Evolutionary conservation across 192 early-diverging fungal genomes (phyloP).

Genomic region (Backusella westeae): DNA sequence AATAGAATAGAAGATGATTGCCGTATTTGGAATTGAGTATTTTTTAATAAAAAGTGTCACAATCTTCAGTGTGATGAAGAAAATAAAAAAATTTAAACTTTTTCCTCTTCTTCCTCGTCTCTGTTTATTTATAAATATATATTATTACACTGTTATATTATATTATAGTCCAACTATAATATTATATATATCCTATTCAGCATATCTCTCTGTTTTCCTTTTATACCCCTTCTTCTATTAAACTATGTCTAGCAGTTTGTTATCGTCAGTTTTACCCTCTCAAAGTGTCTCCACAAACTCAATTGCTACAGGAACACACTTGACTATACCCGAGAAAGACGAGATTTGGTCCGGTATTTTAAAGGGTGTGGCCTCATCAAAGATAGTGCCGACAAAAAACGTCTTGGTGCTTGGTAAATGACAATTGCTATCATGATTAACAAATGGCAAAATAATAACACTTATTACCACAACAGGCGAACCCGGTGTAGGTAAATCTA

Average conservation of each 20-base stretch:
- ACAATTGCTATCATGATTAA: too few relatives aligned
- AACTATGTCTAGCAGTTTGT: constrained; percentile 4
- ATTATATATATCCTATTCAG: too few relatives aligned
- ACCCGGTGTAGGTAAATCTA: constrained; percentile 79
- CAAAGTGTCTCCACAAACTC: constrained; percentile 12
- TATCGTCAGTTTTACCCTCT: constrained; percentile 15
- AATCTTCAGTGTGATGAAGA: not conserved
- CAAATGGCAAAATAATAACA: too few relatives aligned
- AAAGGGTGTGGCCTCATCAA: constrained; percentile 70
- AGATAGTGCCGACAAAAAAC: constrained; percentile 70
- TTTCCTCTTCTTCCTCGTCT: not conserved
- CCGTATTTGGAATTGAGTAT: not conserved
- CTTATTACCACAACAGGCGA: constrained; percentile 49
- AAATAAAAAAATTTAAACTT: not conserved
- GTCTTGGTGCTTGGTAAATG: constrained; percentile 76
- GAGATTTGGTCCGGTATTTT: constrained; percentile 85
- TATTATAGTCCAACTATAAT: too few relatives aligned
- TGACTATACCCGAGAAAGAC: constrained; percentile 25
- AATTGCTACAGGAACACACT: not conserved
- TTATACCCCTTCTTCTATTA: not conserved
- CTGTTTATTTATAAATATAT: not conserved
- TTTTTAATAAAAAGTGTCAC: not conserved
- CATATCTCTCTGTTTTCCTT: not conserved
- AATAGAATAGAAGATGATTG: too few relatives aligned
- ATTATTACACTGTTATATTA: too few relatives aligned